Percentiles rank a stretch among this genome's conserved stretches.
Evolutionary conservation across 2,329 filamentous ascomycete genomes (phyloP).

Genomic region (Pseudogymnoascus sp.): DNA sequence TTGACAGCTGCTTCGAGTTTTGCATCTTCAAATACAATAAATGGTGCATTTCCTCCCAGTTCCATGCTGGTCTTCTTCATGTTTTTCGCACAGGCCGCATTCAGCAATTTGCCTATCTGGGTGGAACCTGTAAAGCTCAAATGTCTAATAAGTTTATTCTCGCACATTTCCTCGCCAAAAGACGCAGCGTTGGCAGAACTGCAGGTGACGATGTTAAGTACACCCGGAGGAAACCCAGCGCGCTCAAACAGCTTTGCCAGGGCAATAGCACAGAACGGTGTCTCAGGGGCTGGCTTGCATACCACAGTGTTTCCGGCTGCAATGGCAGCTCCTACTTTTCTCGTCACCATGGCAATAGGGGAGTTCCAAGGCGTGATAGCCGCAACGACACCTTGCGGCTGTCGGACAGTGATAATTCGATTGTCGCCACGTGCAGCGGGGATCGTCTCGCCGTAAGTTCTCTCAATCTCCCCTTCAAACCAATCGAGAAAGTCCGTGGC

Average conservation of each 20-base stretch:
- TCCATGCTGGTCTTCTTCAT: constrained; percentile 58
- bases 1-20: constrained; percentile 48
- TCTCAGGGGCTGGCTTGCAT: constrained; percentile 63
- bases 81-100: constrained; percentile 49
- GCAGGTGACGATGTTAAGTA: constrained; percentile 49
- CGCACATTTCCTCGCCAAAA: constrained; percentile 45
- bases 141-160: too few species aligned
- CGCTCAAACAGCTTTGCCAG: constrained; percentile 44
- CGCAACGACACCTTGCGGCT: constrained; percentile 56
- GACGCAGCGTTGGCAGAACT: constrained; percentile 37
- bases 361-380: constrained; percentile 72
- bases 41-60: constrained; percentile 57
- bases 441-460: constrained; percentile 49
- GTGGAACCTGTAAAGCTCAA: constrained; percentile 55
- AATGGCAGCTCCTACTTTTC: constrained; percentile 60
- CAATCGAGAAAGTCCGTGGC: constrained; percentile 45
- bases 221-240: constrained; percentile 51
- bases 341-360: constrained; percentile 57
- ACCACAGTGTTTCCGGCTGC: constrained; percentile 70
- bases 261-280: constrained; percentile 47
- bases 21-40: constrained; percentile 57
- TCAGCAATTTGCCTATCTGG: constrained; percentile 53
- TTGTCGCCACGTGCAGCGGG: constrained; percentile 46
- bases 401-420: constrained; percentile 64
- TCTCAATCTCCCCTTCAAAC: constrained; percentile 53